These are phyloP conservation scores for Astrothelium macrocarpum DNA, from an alignment of 495 filamentous ascomycete species.

Conservation along the genomic window DNA sequence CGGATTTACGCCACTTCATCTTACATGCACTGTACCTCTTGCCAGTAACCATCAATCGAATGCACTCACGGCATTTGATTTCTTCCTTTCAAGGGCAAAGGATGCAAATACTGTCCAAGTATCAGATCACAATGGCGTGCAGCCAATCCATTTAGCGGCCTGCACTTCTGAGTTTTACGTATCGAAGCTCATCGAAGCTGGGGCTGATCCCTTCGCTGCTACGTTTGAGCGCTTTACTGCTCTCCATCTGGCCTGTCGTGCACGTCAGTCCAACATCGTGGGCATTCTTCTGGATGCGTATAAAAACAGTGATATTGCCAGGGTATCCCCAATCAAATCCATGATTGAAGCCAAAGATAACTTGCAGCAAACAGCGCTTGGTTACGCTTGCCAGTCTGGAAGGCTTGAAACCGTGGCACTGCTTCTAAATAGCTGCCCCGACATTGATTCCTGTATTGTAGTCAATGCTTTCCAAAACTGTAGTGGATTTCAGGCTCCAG, in stretches of 20 bases:
- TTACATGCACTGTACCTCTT: not conserved
- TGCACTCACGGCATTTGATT: not conserved
- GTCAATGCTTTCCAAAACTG: not conserved
- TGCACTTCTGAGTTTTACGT: not conserved
- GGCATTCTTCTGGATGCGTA: not conserved
- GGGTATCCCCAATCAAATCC: not conserved
- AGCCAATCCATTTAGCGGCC: not conserved
- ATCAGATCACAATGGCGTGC: not conserved
- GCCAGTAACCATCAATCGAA: not conserved
- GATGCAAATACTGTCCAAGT: not conserved
- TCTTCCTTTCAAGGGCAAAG: not conserved
- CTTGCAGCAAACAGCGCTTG: not conserved
- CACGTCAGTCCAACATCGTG: not conserved
- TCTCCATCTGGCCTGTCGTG: not conserved
- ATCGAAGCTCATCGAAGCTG: not conserved
- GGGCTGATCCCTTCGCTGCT: not conserved
- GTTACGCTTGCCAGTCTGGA: not conserved
- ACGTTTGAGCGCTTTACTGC: not conserved
- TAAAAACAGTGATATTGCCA: not conserved
- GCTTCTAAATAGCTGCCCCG: not conserved
- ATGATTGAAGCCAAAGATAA: not conserved
- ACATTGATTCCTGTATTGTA: not conserved
- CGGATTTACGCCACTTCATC: not conserved
- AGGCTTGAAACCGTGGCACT: not conserved
- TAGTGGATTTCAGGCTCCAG: not conserved